phyloP scores from a whole-genome alignment of 2,329 filamentous ascomycete genomes.

The Colletotrichum trifolii region DNA sequence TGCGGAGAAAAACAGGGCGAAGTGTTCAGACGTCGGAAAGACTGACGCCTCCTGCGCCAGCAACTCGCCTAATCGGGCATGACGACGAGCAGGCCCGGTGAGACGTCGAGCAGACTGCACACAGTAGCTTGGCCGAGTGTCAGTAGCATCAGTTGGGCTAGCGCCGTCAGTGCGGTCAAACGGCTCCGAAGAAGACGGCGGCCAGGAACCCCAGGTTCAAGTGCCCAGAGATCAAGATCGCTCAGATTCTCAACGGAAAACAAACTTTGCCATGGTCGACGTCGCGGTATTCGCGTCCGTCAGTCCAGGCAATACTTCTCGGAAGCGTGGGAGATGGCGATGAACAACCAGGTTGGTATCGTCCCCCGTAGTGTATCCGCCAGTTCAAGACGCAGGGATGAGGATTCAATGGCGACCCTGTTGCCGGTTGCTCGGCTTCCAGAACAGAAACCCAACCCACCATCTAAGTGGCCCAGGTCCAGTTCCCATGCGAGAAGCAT shows the following conservation, averaged over 20 bases:
- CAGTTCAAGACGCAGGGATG: constrained; percentile 10
- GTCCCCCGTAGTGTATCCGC: constrained; percentile 1
- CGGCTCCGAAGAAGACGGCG: constrained; percentile 7
- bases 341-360: background rate
- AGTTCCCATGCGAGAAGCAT: constrained; percentile 28
- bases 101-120: constrained; percentile 16
- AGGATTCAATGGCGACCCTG: constrained; percentile 6
- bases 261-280: too few species aligned
- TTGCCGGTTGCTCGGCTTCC: constrained; percentile 7
- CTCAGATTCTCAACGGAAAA: too few species aligned
- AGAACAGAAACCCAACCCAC: constrained; percentile 18
- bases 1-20: constrained; percentile 24
- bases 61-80: constrained; percentile 13
- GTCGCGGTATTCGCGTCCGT: too few species aligned
- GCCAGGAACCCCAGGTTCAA: background rate
- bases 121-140: constrained; percentile 18
- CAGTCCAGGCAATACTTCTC: background rate
- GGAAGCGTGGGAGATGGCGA: constrained; percentile 10
- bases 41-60: constrained; percentile 10
- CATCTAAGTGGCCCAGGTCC: background rate
- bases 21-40: constrained; percentile 5
- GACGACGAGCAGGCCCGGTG: constrained; percentile 10
- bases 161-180: constrained; percentile 17
- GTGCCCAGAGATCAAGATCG: too few species aligned
- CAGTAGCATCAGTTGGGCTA: constrained; percentile 19